Evolutionary conservation across 176 grass and related monocot genomes (phyloP).

Genomic region (Avena insularis): DNA sequence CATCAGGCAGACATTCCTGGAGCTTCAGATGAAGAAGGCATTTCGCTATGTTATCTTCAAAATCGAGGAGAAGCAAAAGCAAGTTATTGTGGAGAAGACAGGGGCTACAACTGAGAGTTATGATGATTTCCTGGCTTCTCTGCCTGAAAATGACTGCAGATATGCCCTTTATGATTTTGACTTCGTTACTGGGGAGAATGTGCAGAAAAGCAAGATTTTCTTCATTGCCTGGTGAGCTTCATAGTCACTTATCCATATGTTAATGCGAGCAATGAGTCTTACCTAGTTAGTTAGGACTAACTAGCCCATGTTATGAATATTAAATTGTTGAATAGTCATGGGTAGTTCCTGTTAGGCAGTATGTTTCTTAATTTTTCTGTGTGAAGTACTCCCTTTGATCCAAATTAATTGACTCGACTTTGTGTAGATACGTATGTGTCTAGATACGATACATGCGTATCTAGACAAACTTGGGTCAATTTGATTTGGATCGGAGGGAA

Average conservation of each 20-base stretch:
- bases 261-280: background rate
- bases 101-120: slow-evolving; percentile 91
- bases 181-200: slow-evolving; percentile 95
- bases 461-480: too few relatives aligned
- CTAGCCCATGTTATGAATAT: background rate
- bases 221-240: slow-evolving; percentile 91
- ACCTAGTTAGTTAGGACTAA: background rate
- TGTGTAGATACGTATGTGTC: too few relatives aligned
- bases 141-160: slow-evolving; percentile 97
- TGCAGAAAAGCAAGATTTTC: slow-evolving; percentile 99
- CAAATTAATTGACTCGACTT: too few relatives aligned
- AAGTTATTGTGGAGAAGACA: slow-evolving; percentile 90
- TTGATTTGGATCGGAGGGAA: too few relatives aligned
- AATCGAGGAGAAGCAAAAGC: slow-evolving; percentile 88
- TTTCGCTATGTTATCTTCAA: slow-evolving; percentile 97
- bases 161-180: slow-evolving; percentile 97
- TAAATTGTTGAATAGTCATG: background rate
- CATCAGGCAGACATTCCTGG: slow-evolving; percentile 69
- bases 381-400: background rate
- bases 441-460: too few relatives aligned
- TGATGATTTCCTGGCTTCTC: slow-evolving; percentile 90
- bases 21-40: slow-evolving; percentile 85
- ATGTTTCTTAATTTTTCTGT: background rate
- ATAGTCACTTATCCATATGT: slow-evolving; percentile 5
- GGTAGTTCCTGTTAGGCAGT: background rate